Percentiles rank a stretch among this genome's conserved stretches.
These are phyloP conservation scores for Trichosanthes truncata DNA, from an alignment of 306 rosid genomes.

Conservation along the genomic window DNA sequence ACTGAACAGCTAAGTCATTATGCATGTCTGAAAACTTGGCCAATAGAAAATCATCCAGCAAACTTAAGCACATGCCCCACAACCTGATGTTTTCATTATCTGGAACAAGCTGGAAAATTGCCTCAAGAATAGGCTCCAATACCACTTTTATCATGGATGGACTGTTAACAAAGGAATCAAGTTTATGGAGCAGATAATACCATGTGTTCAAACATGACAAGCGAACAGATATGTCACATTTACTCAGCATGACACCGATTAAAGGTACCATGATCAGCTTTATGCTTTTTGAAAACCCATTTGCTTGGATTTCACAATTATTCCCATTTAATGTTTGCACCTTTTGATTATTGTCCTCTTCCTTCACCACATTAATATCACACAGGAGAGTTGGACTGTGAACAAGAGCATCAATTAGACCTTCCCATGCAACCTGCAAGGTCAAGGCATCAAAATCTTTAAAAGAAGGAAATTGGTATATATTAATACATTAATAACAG, in stretches of 20 bases:
- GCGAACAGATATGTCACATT: constrained; percentile 54
- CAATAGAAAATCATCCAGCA: constrained; percentile 46
- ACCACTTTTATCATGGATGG: constrained; percentile 35
- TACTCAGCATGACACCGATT: constrained; percentile 51
- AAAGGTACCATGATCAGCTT: constrained; percentile 83
- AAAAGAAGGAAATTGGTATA: neutral
- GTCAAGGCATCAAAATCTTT: neutral
- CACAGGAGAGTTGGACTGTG: constrained; percentile 22
- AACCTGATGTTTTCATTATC: constrained; percentile 42
- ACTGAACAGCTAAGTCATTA: constrained; percentile 18
- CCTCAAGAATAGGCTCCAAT: constrained; percentile 53
- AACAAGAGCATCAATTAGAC: constrained; percentile 73
- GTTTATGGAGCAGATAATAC: constrained; percentile 63
- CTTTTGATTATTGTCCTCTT: constrained; percentile 16
- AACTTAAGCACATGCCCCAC: constrained; percentile 51
- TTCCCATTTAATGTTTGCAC: constrained; percentile 15
- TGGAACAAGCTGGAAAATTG: constrained; percentile 48
- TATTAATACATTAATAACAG: neutral
- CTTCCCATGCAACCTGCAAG: constrained; percentile 82
- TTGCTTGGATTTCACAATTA: constrained; percentile 25
- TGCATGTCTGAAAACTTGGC: constrained; percentile 32
- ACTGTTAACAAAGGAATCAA: constrained; percentile 49
- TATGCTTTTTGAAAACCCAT: constrained; percentile 47
- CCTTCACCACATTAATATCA: constrained; percentile 20
- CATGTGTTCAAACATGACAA: constrained; percentile 75